Conservation (phyloP, 306 rosid genomes). For the Vigna radiata region DNA sequence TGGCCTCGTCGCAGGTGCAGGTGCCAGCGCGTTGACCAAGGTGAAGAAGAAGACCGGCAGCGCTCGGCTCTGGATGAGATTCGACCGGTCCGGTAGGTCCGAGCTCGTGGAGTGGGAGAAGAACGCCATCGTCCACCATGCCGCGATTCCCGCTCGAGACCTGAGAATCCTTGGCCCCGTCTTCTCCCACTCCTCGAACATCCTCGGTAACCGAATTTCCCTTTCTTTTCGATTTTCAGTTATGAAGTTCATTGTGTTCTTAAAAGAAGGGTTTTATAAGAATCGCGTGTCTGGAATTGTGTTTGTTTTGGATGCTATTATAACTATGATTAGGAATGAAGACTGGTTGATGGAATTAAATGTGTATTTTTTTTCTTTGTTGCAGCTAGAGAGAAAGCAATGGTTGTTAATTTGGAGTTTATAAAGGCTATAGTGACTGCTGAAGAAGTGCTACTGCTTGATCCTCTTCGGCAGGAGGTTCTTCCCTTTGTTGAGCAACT, state of each 20-base stretch:
- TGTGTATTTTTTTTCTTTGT: background rate
- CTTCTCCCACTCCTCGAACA: constrained; percentile 92
- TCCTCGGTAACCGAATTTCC: constrained; percentile 69
- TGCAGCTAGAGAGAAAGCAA: constrained; percentile 92
- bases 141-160: constrained; percentile 86
- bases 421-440: constrained; percentile 85
- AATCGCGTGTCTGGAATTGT: background rate
- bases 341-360: background rate
- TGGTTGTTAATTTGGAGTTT: constrained; percentile 95
- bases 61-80: constrained; percentile 90
- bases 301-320: background rate
- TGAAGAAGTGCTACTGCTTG: constrained; percentile 87
- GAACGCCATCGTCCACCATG: constrained; percentile 76
- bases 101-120: constrained; percentile 91
- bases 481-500: constrained; percentile 95
- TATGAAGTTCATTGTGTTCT: background rate
- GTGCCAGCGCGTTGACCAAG: constrained; percentile 49
- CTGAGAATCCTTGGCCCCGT: constrained; percentile 91
- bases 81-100: constrained; percentile 72
- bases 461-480: constrained; percentile 86
- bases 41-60: constrained; percentile 88
- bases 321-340: background rate
- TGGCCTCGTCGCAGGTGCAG: constrained; percentile 14
- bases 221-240: background rate
- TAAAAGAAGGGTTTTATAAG: constrained; percentile 15